Base-by-base conservation (phyloP, 352 stramenopile species). In the Globisporangium nodosum region DNA sequence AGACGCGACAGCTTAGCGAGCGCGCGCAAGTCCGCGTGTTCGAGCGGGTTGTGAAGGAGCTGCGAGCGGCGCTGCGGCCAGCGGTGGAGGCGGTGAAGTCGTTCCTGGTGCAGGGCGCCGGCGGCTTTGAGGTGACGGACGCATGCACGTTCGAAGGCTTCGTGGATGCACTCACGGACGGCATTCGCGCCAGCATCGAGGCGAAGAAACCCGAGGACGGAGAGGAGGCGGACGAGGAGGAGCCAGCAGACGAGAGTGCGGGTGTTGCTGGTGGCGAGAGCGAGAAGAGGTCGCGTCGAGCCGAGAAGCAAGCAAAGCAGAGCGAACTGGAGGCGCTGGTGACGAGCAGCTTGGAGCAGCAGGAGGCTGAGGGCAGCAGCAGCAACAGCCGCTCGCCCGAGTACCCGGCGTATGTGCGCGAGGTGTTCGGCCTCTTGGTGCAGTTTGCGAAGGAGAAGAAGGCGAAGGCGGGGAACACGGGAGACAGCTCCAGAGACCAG, bases 201-300 rank as follows among this genome's bases (percentile, higher is more conserved):
- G 69, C 58, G 7, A 85, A 85, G 33, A 70, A 76, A 15, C 68
- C 72, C 20, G 78, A 91, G 56, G 77, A 91, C 61, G 79, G 81
- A 5, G 81, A 90, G 49, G 81, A 85, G 66, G 68, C 65, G 3
- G 53, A 56, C 18, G 68, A 67, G 1, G 63, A 53, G 13, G 61
- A 58, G 16, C 24, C 57, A 53, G 65, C 35, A 24, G 21, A 69
- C 5, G 27, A 42, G 24, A 27, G 24, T 27, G 24, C 24, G 24
- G 24, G 24, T 27, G 24, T 27, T 1, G 24, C 24, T 27, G 24
- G 24, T 27, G 24, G 24, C 1, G 24, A 27, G 24, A 13, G 49
- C 65, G 21, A 24, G 18, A 31, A 40, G 52, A 18, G 20, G 20
- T 18, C n/a, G 27, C 3, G 30, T 42, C 40, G 15, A 21, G 58